Evolutionary conservation across 768 basidiomycete species (phyloP), one percentile per base, ranked within the genome.

Genomic region (Agrocybe chaxingu): DNA sequence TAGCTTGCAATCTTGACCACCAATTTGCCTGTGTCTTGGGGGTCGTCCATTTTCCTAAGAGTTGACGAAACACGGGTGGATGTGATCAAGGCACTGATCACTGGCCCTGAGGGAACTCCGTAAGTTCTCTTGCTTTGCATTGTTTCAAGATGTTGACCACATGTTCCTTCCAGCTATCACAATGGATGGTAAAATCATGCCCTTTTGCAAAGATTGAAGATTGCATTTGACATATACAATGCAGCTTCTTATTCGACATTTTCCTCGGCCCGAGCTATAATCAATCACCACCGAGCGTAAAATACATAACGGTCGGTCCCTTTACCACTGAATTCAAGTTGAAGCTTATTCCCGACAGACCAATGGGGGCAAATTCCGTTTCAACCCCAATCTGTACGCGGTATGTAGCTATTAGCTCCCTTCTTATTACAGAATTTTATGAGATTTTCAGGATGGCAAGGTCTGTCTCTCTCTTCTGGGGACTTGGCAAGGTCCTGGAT

Each of bases 321-420:
- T n/a, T 36, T 37, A 7, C 24, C 11, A 45, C 19, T 5, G 12
- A 12, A 12, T 7, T 16, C 34, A 18, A 50, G 30, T 46, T 50
- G n/a, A 45, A 8, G 42, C 13, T 36, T 40, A 39, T 36, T 49
- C 8, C 33, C 42, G 3, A 9, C 50, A 92, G 87, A 94, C 92
- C 1, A 86, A 90, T 54, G 89, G 88, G 6, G 92, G 92, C 31
- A 91, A 86, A 68, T 94, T 72, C 67, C 82, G 95, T 39, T 93
- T 96, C 70, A 97, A 97, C 58, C 95, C 95, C 2, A 98, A 97
- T 66, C 74, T 97, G 31, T 98, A 94, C 66, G 92, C 92, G 47
- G 90, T 87, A 64, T 59, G 80, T 72, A 48, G 12, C 11, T 16
- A 16, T 31, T 19, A 8, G 48, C 3, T 43, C 39, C 33, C 18